Base-by-base conservation (phyloP, 805 yeast species). In the Candida vaughaniae region DNA sequence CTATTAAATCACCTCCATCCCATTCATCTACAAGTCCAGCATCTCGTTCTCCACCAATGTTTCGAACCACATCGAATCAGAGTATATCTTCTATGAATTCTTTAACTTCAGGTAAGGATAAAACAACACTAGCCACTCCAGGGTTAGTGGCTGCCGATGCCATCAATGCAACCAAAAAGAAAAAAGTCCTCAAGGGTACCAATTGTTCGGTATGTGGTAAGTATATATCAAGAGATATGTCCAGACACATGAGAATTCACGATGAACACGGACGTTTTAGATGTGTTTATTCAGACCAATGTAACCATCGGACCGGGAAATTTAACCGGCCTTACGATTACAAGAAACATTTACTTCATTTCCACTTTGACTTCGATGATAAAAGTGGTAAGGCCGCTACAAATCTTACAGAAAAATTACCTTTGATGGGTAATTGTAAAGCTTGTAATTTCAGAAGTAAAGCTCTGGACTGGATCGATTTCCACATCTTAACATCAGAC, bases 381-480 rank as follows among this genome's bases (percentile, higher is more conserved):
- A 66, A 71, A 12, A 47, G 54, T 34, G 71, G 69, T 10, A 66
- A 61, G 36, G 44, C 62, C 4, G 66, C 69, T 2, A 60, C 62
- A 26, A 68, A 63, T 22, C 52, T 68, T 36, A 66, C 71, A 1
- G 72, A 66, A 33, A 68, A 67, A 43, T 47, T 68, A 17, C 68
- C 69, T 6, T 46, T 63, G 19, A 28, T 45, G 16, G 74, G 74
- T 1, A 40, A 51, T 15, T 68, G 74, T 39, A 49, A 52, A 15
- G 68, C 69, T 1, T 81, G 86, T 52, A 80, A 81, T 1, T 53
- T 50, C 12, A 50, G 71, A 29, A 70, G 65, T 47, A 50, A 59
- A 10, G 85, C 80, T 6, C 59, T 60, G 18, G 73, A 66, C 14
- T 81, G 86, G 86, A 58, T 81, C 15, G 74, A 73, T 14, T 46